Base-by-base conservation (phyloP, 306 rosid species). In the Castanea sativa region DNA sequence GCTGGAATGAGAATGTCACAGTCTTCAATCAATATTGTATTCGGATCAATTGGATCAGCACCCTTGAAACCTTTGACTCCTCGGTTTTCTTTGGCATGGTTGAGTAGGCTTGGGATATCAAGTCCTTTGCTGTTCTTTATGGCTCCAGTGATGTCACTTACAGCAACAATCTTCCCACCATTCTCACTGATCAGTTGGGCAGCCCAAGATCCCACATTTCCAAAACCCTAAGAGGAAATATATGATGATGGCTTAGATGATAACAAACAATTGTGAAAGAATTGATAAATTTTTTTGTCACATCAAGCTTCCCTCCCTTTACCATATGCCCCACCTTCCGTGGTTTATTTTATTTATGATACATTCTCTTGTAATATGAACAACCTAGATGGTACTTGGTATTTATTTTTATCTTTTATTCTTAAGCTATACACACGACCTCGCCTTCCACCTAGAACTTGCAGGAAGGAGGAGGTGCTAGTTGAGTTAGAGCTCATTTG, bases 161-260 rank as follows among this genome's bases (percentile, higher is more conserved):
- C 91, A 21, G 97, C 98, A 55, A 94, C 97, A 55, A 94, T 79
- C 85, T 88, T 92, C 18, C 98, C 98, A 74, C 97, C 97, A 20
- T 79, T 88, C 87, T 92, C 94, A 78, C 77, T 88, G 16, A 91
- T 91, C 61, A 94, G 80, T 64, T 82, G 88, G 12, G 98, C 98
- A 29, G 98, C 98, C 97, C 98, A 92, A 2, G 98, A 92, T 29
- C 97, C 98, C 53, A 94, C 98, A 76, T 94, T 92, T 35, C 98
- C 98, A 60, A 94, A 94, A 73, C 98, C 98, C 97, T 92, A 86
- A 86, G 2, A 76, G 52, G 3, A 64, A 4, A 71, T 68, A 55
- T 61, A 78, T 69, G 5, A 19, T 80, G 33, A 19, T 32, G 55
- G 23, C 72, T 70, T 64, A 21, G 73, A 12, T 51, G 5, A 33